Base-by-base conservation (phyloP, 495 filamentous ascomycete species). In the Trichoderma erinaceum region DNA sequence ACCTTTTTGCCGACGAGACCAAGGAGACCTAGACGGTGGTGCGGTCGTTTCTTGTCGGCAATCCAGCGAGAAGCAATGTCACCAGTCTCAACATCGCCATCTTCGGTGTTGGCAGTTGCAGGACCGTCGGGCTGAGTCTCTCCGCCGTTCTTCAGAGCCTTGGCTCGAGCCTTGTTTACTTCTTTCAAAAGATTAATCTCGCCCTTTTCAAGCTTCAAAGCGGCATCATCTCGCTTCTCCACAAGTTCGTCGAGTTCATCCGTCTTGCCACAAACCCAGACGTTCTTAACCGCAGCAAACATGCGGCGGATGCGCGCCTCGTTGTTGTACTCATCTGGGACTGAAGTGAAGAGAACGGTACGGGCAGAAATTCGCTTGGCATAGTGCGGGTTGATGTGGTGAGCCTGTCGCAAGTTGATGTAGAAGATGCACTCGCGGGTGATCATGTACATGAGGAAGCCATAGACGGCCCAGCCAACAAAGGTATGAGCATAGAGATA, bases 381-480 rank as follows among this genome's bases (percentile, higher is more conserved):
- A 77, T 97, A 94, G 35, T 91, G 81, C 18, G 93, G 94, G 46
- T 92, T 93, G 68, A 97, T 83, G 64, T 95, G 82, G 79, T 96
- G 97, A 1, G 96, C 95, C 81, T 99, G 96, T 71, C 94, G 92
- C 68, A 98, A 77, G 77, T 97, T 97, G 84, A 97, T 91, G 78
- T 91, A 97, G 85, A 86, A 97, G 76, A 99, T 89, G 79, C 87
- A 89, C 79, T 99, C 95, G 63, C 96, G 87, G 69, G 93, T 90
- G 69, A 99, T 87, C 76, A 93, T 88, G 75, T 89, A 90, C 79
- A 97, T 90, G 71, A 99, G 81, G 72, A 97, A 95, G 63, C 86
- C 86, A 69, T 93, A 88, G 75, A 92, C 97, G 68, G 91, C 77
- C 87, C 89, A 92, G 41, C 83, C 83, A 69, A 89, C 75, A 69